Evolutionary conservation across 768 basidiomycete species (phyloP).

Genomic region (Pleurotus tuoliensis): DNA sequence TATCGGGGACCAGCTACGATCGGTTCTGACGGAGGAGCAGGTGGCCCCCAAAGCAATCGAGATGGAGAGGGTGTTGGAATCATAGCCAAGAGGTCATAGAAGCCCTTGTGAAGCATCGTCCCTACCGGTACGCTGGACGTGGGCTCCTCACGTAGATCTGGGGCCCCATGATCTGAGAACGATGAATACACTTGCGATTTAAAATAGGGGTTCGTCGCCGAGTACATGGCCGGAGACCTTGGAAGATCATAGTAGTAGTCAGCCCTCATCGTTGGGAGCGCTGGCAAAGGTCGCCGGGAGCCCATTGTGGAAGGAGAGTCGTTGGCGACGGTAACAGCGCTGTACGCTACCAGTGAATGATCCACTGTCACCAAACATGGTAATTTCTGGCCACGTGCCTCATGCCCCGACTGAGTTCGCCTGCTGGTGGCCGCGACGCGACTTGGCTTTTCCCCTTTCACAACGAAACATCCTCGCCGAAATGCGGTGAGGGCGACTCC

Average conservation of each 20-base stretch:
- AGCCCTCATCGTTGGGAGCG: constrained; percentile 24
- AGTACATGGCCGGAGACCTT: constrained; percentile 22
- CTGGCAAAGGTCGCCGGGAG: constrained; percentile 24
- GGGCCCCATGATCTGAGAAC: constrained; percentile 30
- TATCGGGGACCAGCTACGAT: constrained; percentile 65
- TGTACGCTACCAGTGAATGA: constrained; percentile 1
- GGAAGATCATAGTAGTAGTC: constrained; percentile 24
- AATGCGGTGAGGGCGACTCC: background rate
- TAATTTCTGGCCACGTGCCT: constrained; percentile 1
- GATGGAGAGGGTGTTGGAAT: constrained; percentile 72
- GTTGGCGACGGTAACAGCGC: constrained; percentile 5
- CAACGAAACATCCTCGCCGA: background rate
- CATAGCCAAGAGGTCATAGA: constrained; percentile 80
- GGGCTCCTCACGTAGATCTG: constrained; percentile 37
- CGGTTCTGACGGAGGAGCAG: constrained; percentile 33
- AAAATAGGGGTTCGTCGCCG: constrained; percentile 32
- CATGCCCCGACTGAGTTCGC: background rate
- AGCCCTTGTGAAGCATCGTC: constrained; percentile 83
- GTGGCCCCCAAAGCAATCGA: constrained; percentile 54
- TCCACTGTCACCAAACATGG: constrained; percentile 7
- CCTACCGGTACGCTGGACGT: constrained; percentile 57
- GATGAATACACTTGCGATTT: constrained; percentile 33
- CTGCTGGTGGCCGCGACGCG: background rate
- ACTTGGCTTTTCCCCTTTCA: background rate
- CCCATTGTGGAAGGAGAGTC: constrained; percentile 13